These are phyloP conservation scores for Wallacemonas sp. DNA, from an alignment of 208 protist genomes.

Conservation along the genomic window DNA sequence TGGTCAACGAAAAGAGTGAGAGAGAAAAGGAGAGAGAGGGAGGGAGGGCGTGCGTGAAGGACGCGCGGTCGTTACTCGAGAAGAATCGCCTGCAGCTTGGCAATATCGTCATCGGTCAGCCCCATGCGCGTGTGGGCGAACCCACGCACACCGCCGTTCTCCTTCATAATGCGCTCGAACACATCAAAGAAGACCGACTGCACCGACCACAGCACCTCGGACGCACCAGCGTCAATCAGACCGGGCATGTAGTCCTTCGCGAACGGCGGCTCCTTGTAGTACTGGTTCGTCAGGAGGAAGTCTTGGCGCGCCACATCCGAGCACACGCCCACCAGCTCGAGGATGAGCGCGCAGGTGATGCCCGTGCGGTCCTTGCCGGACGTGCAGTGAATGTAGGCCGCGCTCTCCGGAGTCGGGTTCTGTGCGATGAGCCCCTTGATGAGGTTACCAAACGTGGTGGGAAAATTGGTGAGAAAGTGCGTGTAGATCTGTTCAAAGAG, in stretches of 20 bases:
- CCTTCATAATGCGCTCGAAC: constrained; percentile 16
- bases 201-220: constrained; percentile 29
- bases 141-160: constrained; percentile 26
- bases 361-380: constrained; percentile 53
- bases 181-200: constrained; percentile 27
- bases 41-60: too few species aligned
- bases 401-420: constrained; percentile 21
- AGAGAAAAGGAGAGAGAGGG: too few species aligned
- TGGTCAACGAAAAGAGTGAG: too few species aligned
- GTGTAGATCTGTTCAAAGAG: constrained; percentile 26
- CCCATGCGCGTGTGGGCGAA: constrained; percentile 35
- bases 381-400: constrained; percentile 46
- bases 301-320: constrained; percentile 32
- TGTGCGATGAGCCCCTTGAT: constrained; percentile 27
- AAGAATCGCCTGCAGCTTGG: constrained; percentile 29
- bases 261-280: constrained; percentile 23
- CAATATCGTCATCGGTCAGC: constrained; percentile 35
- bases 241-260: constrained; percentile 21
- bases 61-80: too few species aligned
- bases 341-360: constrained; percentile 26
- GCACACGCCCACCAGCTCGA: constrained; percentile 29
- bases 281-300: constrained; percentile 41
- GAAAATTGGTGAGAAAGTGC: constrained; percentile 15
- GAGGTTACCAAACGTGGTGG: constrained; percentile 20
- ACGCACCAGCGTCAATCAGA: constrained; percentile 25